These are phyloP conservation scores for Colletotrichum melonis DNA, from an alignment of 2,329 filamentous ascomycete genomes.

Conservation along the genomic window DNA sequence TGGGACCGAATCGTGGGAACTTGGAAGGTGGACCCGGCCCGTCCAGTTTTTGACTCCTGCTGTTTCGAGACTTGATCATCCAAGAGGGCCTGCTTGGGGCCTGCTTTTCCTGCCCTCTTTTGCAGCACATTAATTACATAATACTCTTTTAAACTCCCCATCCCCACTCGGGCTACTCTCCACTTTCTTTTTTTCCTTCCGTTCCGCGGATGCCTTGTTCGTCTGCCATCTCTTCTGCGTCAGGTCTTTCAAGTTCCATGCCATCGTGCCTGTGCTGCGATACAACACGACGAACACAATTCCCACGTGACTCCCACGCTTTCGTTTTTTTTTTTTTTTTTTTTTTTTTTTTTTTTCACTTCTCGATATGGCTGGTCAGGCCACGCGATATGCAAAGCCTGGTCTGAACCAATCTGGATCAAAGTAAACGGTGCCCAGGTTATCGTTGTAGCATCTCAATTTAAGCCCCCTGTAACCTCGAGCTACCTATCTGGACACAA, in stretches of 20 bases:
- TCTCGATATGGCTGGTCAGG: background rate
- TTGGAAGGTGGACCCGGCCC: conserved; percentile 30
- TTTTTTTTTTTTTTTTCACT: background rate
- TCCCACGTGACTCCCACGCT: conserved; percentile 15
- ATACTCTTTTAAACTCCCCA: no score
- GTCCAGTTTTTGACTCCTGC: conserved; percentile 27
- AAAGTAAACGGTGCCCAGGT: background rate
- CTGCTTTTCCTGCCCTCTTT: background rate
- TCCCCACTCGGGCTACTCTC: background rate
- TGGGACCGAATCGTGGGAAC: conserved; percentile 13
- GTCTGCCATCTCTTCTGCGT: background rate
- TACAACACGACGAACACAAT: background rate
- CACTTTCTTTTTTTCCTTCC: background rate
- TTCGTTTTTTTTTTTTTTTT: no score
- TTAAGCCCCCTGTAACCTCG: background rate
- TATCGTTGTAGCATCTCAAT: background rate
- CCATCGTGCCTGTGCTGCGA: background rate
- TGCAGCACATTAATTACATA: background rate
- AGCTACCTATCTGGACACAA: background rate
- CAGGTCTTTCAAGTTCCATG: background rate
- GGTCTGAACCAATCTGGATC: background rate
- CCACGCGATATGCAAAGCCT: background rate
- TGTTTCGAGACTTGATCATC: conserved; percentile 29
- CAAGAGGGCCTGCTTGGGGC: background rate
- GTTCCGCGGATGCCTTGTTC: background rate